A percentile compares a stretch with the other conserved stretches of the same genome.
Evolutionary conservation across 2,329 filamentous ascomycete genomes (phyloP).

Genomic region (Lizonia empirigonia): DNA sequence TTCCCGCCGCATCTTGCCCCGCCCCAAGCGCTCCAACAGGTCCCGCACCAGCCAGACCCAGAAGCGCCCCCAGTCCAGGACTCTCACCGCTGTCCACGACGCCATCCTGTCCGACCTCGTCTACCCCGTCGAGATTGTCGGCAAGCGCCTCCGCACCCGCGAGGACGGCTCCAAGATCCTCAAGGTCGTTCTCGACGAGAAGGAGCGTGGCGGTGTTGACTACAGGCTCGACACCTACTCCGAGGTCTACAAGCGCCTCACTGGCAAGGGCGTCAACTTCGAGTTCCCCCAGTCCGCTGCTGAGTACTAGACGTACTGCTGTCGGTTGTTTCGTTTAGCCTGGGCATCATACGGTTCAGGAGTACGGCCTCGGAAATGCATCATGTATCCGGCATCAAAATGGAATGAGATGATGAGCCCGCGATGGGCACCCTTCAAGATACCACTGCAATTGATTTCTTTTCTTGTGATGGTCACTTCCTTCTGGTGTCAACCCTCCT

Average conservation of each 20-base stretch:
- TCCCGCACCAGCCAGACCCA: conserved; percentile 95
- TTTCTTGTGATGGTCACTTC: conserved; percentile 33
- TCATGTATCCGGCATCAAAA: conserved; percentile 49
- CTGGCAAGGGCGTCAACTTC: conserved; percentile 94
- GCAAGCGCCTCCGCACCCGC: conserved; percentile 98
- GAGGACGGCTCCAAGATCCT: conserved; percentile 98
- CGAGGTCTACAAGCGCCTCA: conserved; percentile 98
- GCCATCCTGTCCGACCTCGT: conserved; percentile 97
- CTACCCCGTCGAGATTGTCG: conserved; percentile 99
- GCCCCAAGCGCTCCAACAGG: conserved; percentile 97
- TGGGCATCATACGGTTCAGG: conserved; percentile 40
- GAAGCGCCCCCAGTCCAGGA: conserved; percentile 98
- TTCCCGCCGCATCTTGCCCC: conserved; percentile 97
- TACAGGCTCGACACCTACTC: conserved; percentile 99
- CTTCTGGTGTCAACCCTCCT: conserved; percentile 7
- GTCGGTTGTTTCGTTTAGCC: conserved; percentile 30
- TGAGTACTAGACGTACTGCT: conserved; percentile 72
- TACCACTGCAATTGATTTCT: conserved; percentile 47
- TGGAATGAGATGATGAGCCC: conserved; percentile 47
- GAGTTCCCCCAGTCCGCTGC: conserved; percentile 91
- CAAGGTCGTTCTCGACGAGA: conserved; percentile 99
- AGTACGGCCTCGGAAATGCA: conserved; percentile 48
- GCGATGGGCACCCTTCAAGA: conserved; percentile 38
- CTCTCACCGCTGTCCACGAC: conserved; percentile 98
- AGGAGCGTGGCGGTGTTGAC: conserved; percentile 99